These are phyloP conservation scores for Cryphonectria radicalis DNA, from an alignment of 2,329 filamentous ascomycete genomes.

Conservation along the genomic window DNA sequence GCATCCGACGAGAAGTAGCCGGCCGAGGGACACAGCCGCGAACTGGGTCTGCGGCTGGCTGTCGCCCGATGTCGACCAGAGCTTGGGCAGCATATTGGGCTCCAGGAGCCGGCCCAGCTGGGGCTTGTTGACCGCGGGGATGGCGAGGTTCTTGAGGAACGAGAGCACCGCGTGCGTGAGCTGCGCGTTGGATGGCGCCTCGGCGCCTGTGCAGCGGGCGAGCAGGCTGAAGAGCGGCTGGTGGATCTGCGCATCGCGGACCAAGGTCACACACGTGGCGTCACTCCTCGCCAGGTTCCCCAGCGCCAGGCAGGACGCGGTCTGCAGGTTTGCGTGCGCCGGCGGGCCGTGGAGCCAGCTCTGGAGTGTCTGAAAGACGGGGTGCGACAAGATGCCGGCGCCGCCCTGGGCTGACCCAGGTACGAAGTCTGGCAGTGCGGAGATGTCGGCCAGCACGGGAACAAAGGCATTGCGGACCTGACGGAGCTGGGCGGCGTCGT, in stretches of 20 bases:
- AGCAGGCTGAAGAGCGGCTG: constrained; percentile 52
- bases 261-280: constrained; percentile 54
- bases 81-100: constrained; percentile 51
- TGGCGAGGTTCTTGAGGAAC: constrained; percentile 68
- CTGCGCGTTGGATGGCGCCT: constrained; percentile 40
- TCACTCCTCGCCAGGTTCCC: constrained; percentile 67
- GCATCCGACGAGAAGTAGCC: constrained; percentile 59
- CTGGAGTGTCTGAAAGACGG: constrained; percentile 43
- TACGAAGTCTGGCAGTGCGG: constrained; percentile 47
- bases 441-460: constrained; percentile 54
- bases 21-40: constrained; percentile 60
- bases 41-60: constrained; percentile 63
- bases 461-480: constrained; percentile 56
- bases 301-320: constrained; percentile 63
- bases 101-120: constrained; percentile 54
- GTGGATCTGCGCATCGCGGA: constrained; percentile 50
- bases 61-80: constrained; percentile 53
- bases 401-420: constrained; percentile 16
- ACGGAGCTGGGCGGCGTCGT: constrained; percentile 51
- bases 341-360: constrained; percentile 45
- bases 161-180: constrained; percentile 61
- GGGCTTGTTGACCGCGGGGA: constrained; percentile 59
- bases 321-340: constrained; percentile 50
- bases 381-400: constrained; percentile 31
- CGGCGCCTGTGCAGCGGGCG: constrained; percentile 40